These are phyloP conservation scores for Lachancea cidri DNA, from an alignment of 805 yeast genomes.

Conservation along the genomic window DNA sequence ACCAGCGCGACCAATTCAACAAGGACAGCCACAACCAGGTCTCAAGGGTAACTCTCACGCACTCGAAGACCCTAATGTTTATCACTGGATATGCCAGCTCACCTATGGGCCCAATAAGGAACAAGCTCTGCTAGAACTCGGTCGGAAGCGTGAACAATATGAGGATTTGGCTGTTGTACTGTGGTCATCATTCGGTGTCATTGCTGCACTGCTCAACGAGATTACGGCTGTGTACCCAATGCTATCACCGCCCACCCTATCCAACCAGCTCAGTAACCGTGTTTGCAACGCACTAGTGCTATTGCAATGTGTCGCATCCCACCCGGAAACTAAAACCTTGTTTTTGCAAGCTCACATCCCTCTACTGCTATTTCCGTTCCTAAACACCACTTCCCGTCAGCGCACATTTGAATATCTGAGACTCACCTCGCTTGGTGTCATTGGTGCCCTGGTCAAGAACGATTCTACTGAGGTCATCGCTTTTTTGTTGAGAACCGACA, in stretches of 20 bases:
- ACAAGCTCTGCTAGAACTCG: slow-evolving; percentile 85
- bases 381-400: slow-evolving; percentile 86
- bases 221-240: slow-evolving; percentile 86
- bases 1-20: slow-evolving; percentile 9
- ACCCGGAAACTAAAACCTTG: slow-evolving; percentile 78
- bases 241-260: slow-evolving; percentile 78
- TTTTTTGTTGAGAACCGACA: slow-evolving; percentile 89
- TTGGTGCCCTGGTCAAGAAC: slow-evolving; percentile 93
- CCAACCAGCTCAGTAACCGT: slow-evolving; percentile 82
- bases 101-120: slow-evolving; percentile 90
- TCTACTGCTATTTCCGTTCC: slow-evolving; percentile 84
- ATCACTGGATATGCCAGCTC: slow-evolving; percentile 83
- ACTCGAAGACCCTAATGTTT: slow-evolving; percentile 73
- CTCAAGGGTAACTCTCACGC: slow-evolving; percentile 35
- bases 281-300: slow-evolving; percentile 95
- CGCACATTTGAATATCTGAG: slow-evolving; percentile 91
- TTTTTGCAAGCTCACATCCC: slow-evolving; percentile 91
- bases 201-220: slow-evolving; percentile 87
- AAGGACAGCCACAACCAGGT: slow-evolving; percentile 9
- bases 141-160: slow-evolving; percentile 90
- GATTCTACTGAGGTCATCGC: slow-evolving; percentile 94
- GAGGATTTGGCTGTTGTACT: slow-evolving; percentile 88
- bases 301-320: slow-evolving; percentile 94
- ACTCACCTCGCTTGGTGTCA: slow-evolving; percentile 89
- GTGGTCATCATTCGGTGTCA: slow-evolving; percentile 96